Base-by-base conservation (phyloP, 2,329 filamentous ascomycete genomes). In the Fusarium nodosum region DNA sequence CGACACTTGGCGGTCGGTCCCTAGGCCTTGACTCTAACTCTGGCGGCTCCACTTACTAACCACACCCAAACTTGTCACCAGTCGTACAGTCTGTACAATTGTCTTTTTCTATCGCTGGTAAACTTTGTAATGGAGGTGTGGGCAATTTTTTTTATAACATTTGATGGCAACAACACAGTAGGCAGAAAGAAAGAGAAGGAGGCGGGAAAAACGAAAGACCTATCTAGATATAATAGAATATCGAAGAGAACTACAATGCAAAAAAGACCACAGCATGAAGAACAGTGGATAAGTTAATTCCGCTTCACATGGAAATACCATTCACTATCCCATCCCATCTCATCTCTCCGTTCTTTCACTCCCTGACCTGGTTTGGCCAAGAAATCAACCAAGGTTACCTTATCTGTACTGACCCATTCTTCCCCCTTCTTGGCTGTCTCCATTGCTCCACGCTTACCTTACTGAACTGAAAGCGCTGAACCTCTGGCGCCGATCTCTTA, bases 331-430 rank as follows among this genome's bases (percentile, higher is more conserved):
- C 31, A 33, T 33, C 31, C 16, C 26, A 56, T 57, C 59, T 48
- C 65, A 59, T 26, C 31, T 36, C 47, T 50, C 34, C 31, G 26
- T 50, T 48, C 30, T 34, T 48, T 11, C 18, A 62, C 67, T 73
- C 68, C 64, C 42, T 65, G 60, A n/a, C 28, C 22, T 24, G 39
- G 51, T 33, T 45, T 56, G 33, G 45, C 47, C 64, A 61, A 71
- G 50, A 39, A 39, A 39, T 39, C n/a, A 39, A 39, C 36, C 58
- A 61, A 72, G 68, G 56, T 61, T 70, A 72, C 70, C 68, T 71
- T 70, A 72, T 72, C 68, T 71, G 61, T 63, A 65, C 61, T 60
- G 72, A 71, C 72, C 68, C 70, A 66, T 56, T 71, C 66, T 72
- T 74, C 65, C 66, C 64, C 64, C 47, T 53, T 68, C 56, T 69